Percentiles rank a stretch among this genome's conserved stretches.
Conservation (phyloP, 2,329 filamentous ascomycete species). For the Blumeriella jaapii region DNA sequence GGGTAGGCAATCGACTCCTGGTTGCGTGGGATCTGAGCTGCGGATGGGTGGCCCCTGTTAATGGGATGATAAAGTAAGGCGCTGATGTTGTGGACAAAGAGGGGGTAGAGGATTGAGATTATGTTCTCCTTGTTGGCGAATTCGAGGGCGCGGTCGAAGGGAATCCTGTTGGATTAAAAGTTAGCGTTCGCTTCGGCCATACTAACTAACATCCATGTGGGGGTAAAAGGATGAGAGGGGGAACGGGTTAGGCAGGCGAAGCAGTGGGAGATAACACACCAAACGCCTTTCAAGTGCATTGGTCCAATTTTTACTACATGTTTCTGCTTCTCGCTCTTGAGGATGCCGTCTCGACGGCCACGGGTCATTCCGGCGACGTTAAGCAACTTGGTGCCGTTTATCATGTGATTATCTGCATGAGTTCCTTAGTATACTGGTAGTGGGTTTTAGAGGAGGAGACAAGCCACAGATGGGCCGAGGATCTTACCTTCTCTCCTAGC, state of each 20-base stretch:
- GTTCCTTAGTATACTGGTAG: too few relatives aligned
- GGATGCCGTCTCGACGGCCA: conserved; percentile 82
- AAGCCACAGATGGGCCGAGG: too few relatives aligned
- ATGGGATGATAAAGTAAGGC: conserved; percentile 85
- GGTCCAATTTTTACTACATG: conserved; percentile 97
- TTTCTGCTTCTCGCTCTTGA: conserved; percentile 93
- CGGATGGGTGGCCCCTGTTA: conserved; percentile 48
- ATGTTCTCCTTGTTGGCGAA: conserved; percentile 99
- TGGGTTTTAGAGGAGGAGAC: too few relatives aligned
- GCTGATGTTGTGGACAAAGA: conserved; percentile 96
- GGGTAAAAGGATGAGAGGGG: neutral
- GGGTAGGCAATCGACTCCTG: conserved; percentile 1
- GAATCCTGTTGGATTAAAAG: too few relatives aligned
- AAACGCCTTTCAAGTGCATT: conserved; percentile 96
- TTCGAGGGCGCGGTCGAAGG: conserved; percentile 86
- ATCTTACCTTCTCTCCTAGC: too few relatives aligned
- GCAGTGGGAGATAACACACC: conserved; percentile 56
- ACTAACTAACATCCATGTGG: neutral
- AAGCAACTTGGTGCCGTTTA: conserved; percentile 90
- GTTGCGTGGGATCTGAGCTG: conserved; percentile 8
- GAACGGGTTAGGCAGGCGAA: too few relatives aligned
- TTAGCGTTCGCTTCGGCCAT: too few relatives aligned
- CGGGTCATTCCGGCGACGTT: conserved; percentile 97
- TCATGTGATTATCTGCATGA: conserved; percentile 83
- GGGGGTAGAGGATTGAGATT: conserved; percentile 81